These are phyloP conservation scores for Bothriochloa decipiens DNA, from an alignment of 176 grass and related monocot genomes.

Conservation along the genomic window DNA sequence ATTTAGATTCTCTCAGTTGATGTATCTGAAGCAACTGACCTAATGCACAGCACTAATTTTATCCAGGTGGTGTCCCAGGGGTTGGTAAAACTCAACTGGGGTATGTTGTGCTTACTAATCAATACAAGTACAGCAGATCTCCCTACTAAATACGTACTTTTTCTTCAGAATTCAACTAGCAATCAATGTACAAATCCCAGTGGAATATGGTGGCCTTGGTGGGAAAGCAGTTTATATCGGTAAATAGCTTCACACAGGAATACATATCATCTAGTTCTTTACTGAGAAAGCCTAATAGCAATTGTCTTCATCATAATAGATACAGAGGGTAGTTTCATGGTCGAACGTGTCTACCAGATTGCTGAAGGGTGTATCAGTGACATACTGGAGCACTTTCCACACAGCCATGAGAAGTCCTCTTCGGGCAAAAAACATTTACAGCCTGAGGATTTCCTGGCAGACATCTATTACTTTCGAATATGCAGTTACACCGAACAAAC, in stretches of 20 bases:
- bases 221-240: conserved; percentile 96
- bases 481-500: conserved; percentile 99
- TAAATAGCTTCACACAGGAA: conserved; percentile 44
- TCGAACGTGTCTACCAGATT: conserved; percentile 87
- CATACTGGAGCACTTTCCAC: conserved; percentile 57
- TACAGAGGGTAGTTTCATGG: conserved; percentile 99
- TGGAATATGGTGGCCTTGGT: conserved; percentile 83
- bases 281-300: conserved; percentile 21
- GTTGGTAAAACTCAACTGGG: conserved; percentile 97
- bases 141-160: conserved; percentile 36
- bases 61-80: conserved; percentile 91
- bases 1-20: conserved; percentile 13
- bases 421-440: conserved; percentile 56
- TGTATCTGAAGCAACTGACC: conserved; percentile 32
- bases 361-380: conserved; percentile 87
- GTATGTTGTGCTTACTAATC: conserved; percentile 48
- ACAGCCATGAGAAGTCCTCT: conserved; percentile 53
- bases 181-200: conserved; percentile 92
- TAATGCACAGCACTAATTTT: conserved; percentile 40
- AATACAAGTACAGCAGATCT: conserved; percentile 10
- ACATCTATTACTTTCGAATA: conserved; percentile 92
- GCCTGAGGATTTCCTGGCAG: conserved; percentile 70
- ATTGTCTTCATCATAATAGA: conserved; percentile 45
- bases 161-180: conserved; percentile 82
- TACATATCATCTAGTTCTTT: background rate